Conservation (phyloP, 345 rosid species). For the Carallia brachiata region DNA sequence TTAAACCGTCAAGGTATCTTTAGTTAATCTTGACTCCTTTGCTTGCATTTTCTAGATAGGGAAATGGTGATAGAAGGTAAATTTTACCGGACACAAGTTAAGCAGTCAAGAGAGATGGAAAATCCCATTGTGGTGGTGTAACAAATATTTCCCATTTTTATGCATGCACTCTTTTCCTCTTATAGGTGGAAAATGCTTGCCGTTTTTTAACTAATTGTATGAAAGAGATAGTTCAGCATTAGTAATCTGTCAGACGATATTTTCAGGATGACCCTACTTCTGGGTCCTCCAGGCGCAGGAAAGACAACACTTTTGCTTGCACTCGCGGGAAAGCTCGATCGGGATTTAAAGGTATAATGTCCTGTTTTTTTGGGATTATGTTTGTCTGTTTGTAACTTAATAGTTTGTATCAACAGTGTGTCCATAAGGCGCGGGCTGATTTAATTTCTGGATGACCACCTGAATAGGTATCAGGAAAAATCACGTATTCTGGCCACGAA, state of each 20-base stretch:
- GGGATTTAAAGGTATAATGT: constrained; percentile 49
- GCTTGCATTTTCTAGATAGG: too few relatives aligned
- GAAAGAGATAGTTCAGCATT: too few relatives aligned
- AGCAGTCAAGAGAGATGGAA: too few relatives aligned
- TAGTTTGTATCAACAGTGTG: background rate
- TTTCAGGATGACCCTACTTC: constrained; percentile 75
- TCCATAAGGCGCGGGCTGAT: background rate
- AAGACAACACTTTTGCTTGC: constrained; percentile 79
- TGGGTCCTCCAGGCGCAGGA: constrained; percentile 92
- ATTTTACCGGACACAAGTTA: too few relatives aligned
- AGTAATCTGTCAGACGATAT: constrained; percentile 2
- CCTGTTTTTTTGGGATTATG: background rate
- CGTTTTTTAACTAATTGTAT: too few relatives aligned
- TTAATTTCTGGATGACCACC: background rate
- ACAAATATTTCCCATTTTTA: too few relatives aligned
- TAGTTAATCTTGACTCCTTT: background rate
- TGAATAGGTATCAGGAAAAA: constrained; percentile 36
- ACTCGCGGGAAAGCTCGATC: constrained; percentile 70
- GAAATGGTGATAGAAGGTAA: too few relatives aligned
- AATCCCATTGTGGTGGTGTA: too few relatives aligned
- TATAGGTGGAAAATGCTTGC: too few relatives aligned
- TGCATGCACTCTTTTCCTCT: background rate
- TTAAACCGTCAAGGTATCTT: constrained; percentile 80
- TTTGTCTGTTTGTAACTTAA: background rate
- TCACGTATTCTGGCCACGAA: constrained; percentile 48